Conservation (phyloP, 2,329 filamentous ascomycete species). For the Cercospora sojina region DNA sequence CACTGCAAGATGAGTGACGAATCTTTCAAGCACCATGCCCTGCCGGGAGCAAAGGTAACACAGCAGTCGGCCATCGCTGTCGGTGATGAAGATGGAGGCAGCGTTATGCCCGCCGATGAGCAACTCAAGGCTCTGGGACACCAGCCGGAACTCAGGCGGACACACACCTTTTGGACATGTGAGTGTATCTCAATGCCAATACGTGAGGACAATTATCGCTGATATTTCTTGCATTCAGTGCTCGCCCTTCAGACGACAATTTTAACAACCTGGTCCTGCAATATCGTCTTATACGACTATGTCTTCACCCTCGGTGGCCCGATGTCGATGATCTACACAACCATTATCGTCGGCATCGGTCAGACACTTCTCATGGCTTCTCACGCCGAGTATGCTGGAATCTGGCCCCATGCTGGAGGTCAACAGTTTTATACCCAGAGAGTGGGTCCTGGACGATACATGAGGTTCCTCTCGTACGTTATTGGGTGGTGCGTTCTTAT, state of each 20-base stretch:
- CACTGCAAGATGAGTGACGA: background rate
- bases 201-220: background rate
- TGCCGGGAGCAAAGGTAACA: background rate
- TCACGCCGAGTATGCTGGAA: slow-evolving; percentile 10
- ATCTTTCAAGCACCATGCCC: background rate
- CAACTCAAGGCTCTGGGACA: background rate
- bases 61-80: background rate
- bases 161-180: background rate
- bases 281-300: slow-evolving; percentile 14
- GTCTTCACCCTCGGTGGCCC: slow-evolving; percentile 7
- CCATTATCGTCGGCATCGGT: slow-evolving; percentile 12
- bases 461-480: slow-evolving; percentile 26
- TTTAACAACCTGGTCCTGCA: slow-evolving; percentile 11
- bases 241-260: background rate
- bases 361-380: slow-evolving; percentile 13
- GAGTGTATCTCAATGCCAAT: background rate
- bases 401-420: slow-evolving; percentile 12
- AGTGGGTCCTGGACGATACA: slow-evolving; percentile 25
- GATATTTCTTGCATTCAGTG: background rate
- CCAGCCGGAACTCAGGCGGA: background rate
- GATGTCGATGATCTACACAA: background rate
- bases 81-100: background rate
- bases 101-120: background rate
- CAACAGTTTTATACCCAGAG: slow-evolving; percentile 13
- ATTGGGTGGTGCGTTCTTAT: slow-evolving; percentile 32